Evolutionary conservation across 106 monocot genomes (phyloP).

Genomic region (Dendrobium officinale): DNA sequence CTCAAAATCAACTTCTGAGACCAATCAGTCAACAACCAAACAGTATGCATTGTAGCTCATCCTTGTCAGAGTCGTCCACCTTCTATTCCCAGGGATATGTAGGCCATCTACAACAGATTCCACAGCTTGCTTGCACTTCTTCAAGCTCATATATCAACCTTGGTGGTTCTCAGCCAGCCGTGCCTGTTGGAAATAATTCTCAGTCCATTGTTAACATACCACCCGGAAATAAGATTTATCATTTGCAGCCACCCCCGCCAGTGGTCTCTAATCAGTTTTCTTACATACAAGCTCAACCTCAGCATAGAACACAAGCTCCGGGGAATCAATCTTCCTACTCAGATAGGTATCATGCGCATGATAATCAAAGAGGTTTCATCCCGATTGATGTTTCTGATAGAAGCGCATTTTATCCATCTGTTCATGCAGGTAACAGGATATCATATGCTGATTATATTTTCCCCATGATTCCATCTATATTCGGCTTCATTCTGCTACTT

Average conservation of each 20-base stretch:
- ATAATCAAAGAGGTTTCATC: conserved; percentile 20
- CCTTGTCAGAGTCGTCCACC: conserved; percentile 16
- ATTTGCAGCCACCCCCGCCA: conserved; percentile 59
- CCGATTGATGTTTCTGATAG: conserved; percentile 41
- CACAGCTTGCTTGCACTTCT: conserved; percentile 24
- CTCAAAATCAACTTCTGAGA: conserved; percentile 24
- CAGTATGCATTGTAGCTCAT: conserved; percentile 11
- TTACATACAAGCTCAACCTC: conserved; percentile 49
- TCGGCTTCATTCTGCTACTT: background rate
- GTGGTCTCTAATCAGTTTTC: conserved; percentile 75
- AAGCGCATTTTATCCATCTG: conserved; percentile 31
- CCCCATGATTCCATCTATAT: background rate
- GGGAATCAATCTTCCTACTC: conserved; percentile 26
- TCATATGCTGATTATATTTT: background rate
- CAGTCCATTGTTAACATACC: conserved; percentile 15
- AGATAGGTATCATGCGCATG: conserved; percentile 31
- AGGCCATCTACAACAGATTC: conserved; percentile 33
- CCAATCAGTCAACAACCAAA: conserved; percentile 20
- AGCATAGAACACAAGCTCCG: conserved; percentile 37
- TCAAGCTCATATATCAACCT: conserved; percentile 25
- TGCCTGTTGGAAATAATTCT: conserved; percentile 25
- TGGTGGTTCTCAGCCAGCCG: conserved; percentile 21
- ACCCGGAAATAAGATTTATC: conserved; percentile 37
- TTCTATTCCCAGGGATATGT: conserved; percentile 42
- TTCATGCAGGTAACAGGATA: conserved; percentile 29